A percentile compares a stretch with the other conserved stretches of the same genome.
Conservation (phyloP, 176 grass and related monocot genomes). For the Phoenix roebelenii region DNA sequence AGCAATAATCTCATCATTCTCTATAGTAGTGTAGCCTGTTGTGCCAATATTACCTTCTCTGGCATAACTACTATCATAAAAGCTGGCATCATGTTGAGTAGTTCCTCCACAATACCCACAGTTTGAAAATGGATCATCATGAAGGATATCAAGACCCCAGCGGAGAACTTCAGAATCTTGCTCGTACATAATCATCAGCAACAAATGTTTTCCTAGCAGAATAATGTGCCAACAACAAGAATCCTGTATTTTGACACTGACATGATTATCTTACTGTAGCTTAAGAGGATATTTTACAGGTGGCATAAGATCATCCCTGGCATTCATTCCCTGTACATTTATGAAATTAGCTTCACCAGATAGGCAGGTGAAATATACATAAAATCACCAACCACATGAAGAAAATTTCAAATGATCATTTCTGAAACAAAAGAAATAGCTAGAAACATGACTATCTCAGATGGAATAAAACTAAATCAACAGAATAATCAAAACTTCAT, state of each 20-base stretch:
- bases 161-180: slow-evolving; percentile 48
- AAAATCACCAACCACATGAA: no score
- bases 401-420: no score
- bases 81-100: slow-evolving; percentile 41
- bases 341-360: no score
- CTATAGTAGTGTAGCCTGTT: slow-evolving; percentile 3
- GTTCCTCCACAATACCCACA: slow-evolving; percentile 39
- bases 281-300: no score
- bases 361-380: no score
- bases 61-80: slow-evolving; percentile 44
- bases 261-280: background rate
- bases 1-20: slow-evolving; percentile 15
- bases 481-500: no score
- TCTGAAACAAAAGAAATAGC: no score
- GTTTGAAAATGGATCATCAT: slow-evolving; percentile 43
- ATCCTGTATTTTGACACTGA: background rate
- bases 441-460: no score
- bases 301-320: no score
- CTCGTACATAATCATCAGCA: slow-evolving; percentile 61
- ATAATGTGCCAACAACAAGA: slow-evolving; percentile 20
- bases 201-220: slow-evolving; percentile 21
- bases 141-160: slow-evolving; percentile 71
- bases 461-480: no score
- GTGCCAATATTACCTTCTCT: slow-evolving; percentile 41
- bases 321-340: no score